phyloP scores from a whole-genome alignment of 257 asterid species.

The Solanum paucissectum region DNA sequence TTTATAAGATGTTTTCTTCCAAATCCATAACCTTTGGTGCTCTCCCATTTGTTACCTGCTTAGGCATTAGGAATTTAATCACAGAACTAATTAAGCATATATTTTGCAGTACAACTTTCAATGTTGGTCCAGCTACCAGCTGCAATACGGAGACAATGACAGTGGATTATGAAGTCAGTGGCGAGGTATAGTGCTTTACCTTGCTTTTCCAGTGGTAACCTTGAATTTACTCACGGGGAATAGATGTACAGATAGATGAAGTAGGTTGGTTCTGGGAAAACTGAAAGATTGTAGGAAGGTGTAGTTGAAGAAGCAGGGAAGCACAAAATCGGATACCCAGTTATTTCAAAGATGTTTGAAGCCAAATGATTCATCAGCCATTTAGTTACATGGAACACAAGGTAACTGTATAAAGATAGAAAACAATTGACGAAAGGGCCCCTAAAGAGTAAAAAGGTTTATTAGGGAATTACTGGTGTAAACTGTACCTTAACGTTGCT shows the following conservation, averaged over 20 bases:
- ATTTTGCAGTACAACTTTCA: conserved; percentile 65
- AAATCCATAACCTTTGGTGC: not conserved
- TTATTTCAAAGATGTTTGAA: not conserved
- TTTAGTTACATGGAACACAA: not conserved
- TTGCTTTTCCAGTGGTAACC: not conserved
- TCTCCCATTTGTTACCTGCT: not conserved
- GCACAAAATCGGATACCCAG: not conserved
- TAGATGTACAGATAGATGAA: not conserved
- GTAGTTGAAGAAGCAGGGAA: not conserved
- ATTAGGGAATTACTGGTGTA: not conserved
- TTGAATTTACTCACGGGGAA: not conserved
- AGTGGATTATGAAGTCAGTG: conserved; percentile 61
- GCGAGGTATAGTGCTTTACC: conserved; percentile 55
- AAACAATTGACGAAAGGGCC: not conserved
- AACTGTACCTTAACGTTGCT: not conserved
- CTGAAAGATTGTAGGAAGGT: not conserved
- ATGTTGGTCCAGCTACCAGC: conserved; percentile 58
- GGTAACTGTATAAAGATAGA: not conserved
- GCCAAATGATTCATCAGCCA: not conserved
- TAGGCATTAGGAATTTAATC: not conserved
- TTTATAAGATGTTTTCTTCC: not conserved
- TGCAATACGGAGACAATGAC: conserved; percentile 27
- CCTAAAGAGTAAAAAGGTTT: not conserved
- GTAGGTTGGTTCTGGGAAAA: not conserved
- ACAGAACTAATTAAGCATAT: conserved; percentile 4